Evolutionary conservation across 805 yeast genomes (phyloP).

Genomic region (Starmera dryadoides): DNA sequence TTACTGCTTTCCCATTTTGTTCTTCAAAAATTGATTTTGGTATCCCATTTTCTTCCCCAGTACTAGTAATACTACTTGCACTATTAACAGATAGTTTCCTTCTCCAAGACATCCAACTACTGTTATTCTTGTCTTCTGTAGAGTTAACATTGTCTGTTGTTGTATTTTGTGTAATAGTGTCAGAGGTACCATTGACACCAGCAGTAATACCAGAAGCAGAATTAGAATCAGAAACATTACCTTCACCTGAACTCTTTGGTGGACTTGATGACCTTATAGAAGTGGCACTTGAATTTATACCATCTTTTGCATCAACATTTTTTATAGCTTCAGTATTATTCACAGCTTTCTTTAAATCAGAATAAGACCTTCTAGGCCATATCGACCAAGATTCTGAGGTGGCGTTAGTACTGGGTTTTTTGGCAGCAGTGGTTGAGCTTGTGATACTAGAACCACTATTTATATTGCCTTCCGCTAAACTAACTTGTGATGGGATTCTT

Average conservation of each 20-base stretch:
- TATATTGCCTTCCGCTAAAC: not conserved
- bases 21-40: not conserved
- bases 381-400: not conserved
- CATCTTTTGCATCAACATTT: not conserved
- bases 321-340: not conserved
- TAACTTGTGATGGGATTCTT: not conserved
- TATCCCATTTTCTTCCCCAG: not conserved
- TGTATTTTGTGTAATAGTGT: not conserved
- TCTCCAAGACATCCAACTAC: not conserved
- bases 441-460: not conserved
- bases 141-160: too few relatives aligned
- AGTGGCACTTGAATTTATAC: not conserved
- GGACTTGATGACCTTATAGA: not conserved
- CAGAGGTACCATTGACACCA: not conserved
- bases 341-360: not conserved
- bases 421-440: not conserved
- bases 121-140: too few relatives aligned
- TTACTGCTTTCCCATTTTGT: not conserved
- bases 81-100: not conserved
- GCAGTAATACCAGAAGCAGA: not conserved
- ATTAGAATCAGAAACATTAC: not conserved
- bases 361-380: not conserved
- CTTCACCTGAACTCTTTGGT: not conserved
- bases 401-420: not conserved
- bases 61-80: too few relatives aligned